Evolutionary conservation across 2,329 filamentous ascomycete genomes (phyloP).

Genomic region (Hymenoscyphus scutula): DNA sequence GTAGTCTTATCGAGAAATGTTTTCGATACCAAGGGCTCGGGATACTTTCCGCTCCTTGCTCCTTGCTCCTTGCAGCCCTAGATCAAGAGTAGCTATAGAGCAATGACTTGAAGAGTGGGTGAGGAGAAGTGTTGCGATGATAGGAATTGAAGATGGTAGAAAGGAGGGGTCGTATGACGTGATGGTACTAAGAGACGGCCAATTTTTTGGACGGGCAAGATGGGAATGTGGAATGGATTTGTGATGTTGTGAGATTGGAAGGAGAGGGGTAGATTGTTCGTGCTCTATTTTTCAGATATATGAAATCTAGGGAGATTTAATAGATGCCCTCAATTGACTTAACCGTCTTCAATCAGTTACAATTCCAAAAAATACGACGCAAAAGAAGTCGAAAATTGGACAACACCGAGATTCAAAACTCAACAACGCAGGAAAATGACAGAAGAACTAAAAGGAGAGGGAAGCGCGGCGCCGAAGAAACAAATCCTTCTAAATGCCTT

Average conservation of each 20-base stretch:
- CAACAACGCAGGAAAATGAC: background rate
- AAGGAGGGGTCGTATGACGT: too few relatives aligned
- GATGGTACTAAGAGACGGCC: too few relatives aligned
- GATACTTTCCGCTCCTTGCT: too few relatives aligned
- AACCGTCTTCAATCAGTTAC: background rate
- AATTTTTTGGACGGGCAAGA: too few relatives aligned
- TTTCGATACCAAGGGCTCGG: background rate
- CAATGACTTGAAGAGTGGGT: too few relatives aligned
- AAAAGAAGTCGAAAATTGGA: background rate
- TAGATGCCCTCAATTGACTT: background rate
- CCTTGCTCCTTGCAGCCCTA: too few relatives aligned
- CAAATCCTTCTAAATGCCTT: conserved; percentile 63
- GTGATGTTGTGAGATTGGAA: too few relatives aligned
- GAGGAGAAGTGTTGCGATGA: too few relatives aligned
- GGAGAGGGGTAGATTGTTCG: too few relatives aligned
- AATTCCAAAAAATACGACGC: background rate
- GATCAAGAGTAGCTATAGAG: too few relatives aligned
- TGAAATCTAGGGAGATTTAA: background rate
- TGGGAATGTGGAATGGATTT: too few relatives aligned
- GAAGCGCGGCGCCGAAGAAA: conserved; percentile 40
- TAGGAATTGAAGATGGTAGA: background rate
- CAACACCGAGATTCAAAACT: background rate
- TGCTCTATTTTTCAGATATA: too few relatives aligned
- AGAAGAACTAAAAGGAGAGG: background rate
- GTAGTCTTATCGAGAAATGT: background rate